Evolutionary conservation across 495 filamentous ascomycete species (phyloP).

Genomic region (Neurospora discreta): DNA sequence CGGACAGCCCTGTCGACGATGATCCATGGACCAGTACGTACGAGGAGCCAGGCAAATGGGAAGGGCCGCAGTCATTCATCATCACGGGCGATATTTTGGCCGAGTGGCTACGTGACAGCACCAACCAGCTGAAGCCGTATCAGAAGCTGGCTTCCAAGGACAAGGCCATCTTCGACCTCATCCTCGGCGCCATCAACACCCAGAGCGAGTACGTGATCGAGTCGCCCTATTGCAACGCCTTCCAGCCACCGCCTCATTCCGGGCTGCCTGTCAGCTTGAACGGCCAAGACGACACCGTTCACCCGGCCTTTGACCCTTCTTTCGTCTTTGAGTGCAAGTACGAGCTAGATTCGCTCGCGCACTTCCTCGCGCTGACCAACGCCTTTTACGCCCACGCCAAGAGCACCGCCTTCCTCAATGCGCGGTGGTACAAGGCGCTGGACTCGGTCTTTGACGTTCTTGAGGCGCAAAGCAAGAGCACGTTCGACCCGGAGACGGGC

Average conservation of each 20-base stretch:
- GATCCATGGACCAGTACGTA: slow-evolving; percentile 3
- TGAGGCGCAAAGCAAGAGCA: slow-evolving; percentile 65
- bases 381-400: slow-evolving; percentile 74
- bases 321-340: slow-evolving; percentile 98
- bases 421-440: slow-evolving; percentile 72
- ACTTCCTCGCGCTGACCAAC: slow-evolving; percentile 78
- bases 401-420: slow-evolving; percentile 64
- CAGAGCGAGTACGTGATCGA: slow-evolving; percentile 91
- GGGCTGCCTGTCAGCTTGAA: slow-evolving; percentile 56
- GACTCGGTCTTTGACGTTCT: slow-evolving; percentile 62
- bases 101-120: slow-evolving; percentile 95
- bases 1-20: slow-evolving; percentile 2
- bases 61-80: slow-evolving; percentile 82
- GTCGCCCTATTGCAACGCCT: slow-evolving; percentile 96
- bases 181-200: slow-evolving; percentile 92
- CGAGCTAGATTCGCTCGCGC: slow-evolving; percentile 88
- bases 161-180: slow-evolving; percentile 58
- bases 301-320: slow-evolving; percentile 72
- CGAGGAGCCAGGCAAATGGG: slow-evolving; percentile 51
- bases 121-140: slow-evolving; percentile 88
- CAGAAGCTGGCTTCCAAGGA: slow-evolving; percentile 76
- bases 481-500: slow-evolving; percentile 58
- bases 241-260: slow-evolving; percentile 84
- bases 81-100: slow-evolving; percentile 99
- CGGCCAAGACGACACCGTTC: slow-evolving; percentile 71